Conservation (phyloP, 257 asterid genomes). For the Craterostigma plantagineum region DNA sequence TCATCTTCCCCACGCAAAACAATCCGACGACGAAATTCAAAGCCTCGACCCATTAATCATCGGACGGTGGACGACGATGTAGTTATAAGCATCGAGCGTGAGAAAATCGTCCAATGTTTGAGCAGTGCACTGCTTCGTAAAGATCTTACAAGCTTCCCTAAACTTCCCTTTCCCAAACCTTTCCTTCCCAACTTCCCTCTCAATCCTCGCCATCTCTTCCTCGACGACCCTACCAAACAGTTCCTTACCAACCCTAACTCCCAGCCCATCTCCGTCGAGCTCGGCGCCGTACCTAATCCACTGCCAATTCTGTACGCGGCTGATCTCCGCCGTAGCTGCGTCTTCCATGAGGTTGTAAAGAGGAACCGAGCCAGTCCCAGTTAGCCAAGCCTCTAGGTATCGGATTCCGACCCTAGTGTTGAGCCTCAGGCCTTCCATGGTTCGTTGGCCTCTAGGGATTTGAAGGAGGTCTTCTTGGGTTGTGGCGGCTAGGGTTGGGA, state of each 20-base stretch:
- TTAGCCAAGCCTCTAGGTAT: conserved; percentile 83
- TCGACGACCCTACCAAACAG: conserved; percentile 80
- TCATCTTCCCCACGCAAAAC: no score
- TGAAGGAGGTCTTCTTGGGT: conserved; percentile 58
- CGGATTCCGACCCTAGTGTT: conserved; percentile 87
- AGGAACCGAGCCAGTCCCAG: conserved; percentile 79
- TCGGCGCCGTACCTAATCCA: conserved; percentile 75
- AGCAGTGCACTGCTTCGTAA: conserved; percentile 60
- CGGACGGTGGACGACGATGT: conserved; percentile 53
- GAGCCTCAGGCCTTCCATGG: conserved; percentile 86
- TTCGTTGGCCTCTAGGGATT: conserved; percentile 52
- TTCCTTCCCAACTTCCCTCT: conserved; percentile 64
- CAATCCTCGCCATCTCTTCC: conserved; percentile 86
- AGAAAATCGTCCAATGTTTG: conserved; percentile 61
- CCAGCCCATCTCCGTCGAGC: conserved; percentile 71
- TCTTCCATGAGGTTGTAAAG: conserved; percentile 97
- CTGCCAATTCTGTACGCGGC: conserved; percentile 97
- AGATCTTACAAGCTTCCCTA: conserved; percentile 62
- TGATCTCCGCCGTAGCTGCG: conserved; percentile 93
- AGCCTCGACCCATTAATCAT: conserved; percentile 30
- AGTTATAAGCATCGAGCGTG: conserved; percentile 67
- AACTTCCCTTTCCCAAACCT: conserved; percentile 62
- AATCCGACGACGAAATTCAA: conserved; percentile 11
- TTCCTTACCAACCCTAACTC: conserved; percentile 47
- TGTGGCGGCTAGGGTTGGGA: conserved; percentile 48